phyloP scores from a whole-genome alignment of 2,329 filamentous ascomycete genomes.

The Aspergillus sp. region DNA sequence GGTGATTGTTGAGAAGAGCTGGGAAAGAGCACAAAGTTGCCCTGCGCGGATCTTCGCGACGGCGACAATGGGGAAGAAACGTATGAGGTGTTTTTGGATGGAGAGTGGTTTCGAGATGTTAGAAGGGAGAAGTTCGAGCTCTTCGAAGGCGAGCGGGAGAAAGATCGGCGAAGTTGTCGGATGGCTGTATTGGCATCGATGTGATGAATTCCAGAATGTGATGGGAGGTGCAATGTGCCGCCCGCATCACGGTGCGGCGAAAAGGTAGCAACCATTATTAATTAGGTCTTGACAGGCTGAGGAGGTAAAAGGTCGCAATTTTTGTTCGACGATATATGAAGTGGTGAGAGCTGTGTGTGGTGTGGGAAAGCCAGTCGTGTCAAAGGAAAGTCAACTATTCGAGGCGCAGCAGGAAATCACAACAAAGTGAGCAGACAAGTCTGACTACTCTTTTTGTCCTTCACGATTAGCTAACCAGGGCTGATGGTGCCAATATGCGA shows the following conservation, averaged over 20 bases:
- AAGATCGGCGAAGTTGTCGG: slow-evolving; percentile 77
- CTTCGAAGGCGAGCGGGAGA: slow-evolving; percentile 93
- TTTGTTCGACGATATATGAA: not conserved
- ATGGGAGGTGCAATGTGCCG: slow-evolving; percentile 81
- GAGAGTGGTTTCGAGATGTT: slow-evolving; percentile 47
- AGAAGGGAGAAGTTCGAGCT: slow-evolving; percentile 67
- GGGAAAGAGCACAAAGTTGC: slow-evolving; percentile 53
- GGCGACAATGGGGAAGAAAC: slow-evolving; percentile 59
- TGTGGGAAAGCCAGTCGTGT: not conserved
- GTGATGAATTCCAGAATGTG: slow-evolving; percentile 78
- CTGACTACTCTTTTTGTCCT: slow-evolving; percentile 16
- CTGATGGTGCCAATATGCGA: slow-evolving; percentile 11
- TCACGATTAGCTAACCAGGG: slow-evolving; percentile 14
- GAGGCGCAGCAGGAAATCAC: slow-evolving; percentile 6
- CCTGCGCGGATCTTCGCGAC: slow-evolving; percentile 52
- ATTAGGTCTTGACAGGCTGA: not conserved
- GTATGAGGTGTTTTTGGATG: slow-evolving; percentile 52
- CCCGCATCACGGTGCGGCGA: slow-evolving; percentile 56
- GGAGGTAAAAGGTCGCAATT: not conserved
- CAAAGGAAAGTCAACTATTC: not conserved
- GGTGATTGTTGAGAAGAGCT: slow-evolving; percentile 51
- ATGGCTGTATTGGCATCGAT: slow-evolving; percentile 81
- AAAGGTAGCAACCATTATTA: slow-evolving; percentile 47
- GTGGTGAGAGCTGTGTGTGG: slow-evolving; percentile 1
- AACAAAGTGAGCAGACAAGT: slow-evolving; percentile 2